Evolutionary conservation across 495 filamentous ascomycete genomes (phyloP).

Genomic region (Apodospora peruviana): DNA sequence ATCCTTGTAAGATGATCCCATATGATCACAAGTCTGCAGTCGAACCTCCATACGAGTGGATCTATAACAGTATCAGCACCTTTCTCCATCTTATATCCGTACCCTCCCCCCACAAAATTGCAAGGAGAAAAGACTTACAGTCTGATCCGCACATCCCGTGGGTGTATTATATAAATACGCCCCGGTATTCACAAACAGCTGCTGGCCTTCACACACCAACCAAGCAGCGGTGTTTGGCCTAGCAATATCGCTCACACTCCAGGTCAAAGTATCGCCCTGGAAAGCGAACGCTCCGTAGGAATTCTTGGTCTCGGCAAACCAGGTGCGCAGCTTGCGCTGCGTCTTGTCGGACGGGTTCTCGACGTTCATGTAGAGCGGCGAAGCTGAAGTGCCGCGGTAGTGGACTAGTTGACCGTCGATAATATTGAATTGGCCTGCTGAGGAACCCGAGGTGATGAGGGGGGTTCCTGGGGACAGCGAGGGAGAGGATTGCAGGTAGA

Average conservation of each 20-base stretch:
- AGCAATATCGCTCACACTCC: slow-evolving; percentile 33
- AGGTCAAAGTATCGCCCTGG: slow-evolving; percentile 42
- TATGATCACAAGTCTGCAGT: slow-evolving; percentile 10
- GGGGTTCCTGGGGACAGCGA: slow-evolving; percentile 28
- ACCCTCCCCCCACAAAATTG: neutral
- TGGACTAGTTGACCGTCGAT: slow-evolving; percentile 41
- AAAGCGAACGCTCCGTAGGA: slow-evolving; percentile 44
- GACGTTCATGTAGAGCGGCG: slow-evolving; percentile 18
- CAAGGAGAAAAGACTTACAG: slow-evolving; percentile 22
- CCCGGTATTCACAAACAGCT: slow-evolving; percentile 45
- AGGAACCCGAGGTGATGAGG: slow-evolving; percentile 32
- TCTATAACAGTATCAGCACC: slow-evolving; percentile 8
- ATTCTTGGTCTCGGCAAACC: slow-evolving; percentile 26
- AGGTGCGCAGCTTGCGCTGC: slow-evolving; percentile 28
- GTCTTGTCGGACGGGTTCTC: slow-evolving; percentile 34
- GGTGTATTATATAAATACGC: slow-evolving; percentile 44
- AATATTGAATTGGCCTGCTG: slow-evolving; percentile 47
- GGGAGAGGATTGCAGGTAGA: slow-evolving; percentile 42
- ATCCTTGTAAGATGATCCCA: neutral
- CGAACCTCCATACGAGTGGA: slow-evolving; percentile 17
- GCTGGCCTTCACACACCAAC: slow-evolving; percentile 38
- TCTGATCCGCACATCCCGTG: slow-evolving; percentile 45
- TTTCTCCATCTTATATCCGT: neutral
- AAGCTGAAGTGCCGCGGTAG: slow-evolving; percentile 12
- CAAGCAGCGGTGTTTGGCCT: slow-evolving; percentile 43